phyloP scores from a whole-genome alignment of 805 yeast species.

The Myxozyma kluyveri region DNA sequence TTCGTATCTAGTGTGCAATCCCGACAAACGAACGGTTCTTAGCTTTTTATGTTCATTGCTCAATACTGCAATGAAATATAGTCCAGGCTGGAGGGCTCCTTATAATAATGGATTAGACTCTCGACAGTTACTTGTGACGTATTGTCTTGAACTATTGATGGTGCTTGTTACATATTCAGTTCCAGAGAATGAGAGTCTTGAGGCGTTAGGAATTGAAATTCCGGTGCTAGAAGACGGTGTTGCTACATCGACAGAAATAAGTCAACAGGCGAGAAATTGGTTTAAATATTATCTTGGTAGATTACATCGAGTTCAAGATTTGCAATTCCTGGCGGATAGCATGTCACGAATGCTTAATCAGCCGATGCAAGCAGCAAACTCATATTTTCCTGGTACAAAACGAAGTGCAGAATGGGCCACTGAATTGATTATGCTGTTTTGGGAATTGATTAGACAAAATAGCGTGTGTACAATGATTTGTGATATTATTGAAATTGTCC shows the following conservation, averaged over 20 bases:
- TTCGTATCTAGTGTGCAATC: conserved; percentile 51
- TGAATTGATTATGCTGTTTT: conserved; percentile 61
- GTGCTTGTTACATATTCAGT: conserved; percentile 62
- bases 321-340: conserved; percentile 38
- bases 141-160: conserved; percentile 61
- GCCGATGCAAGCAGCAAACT: conserved; percentile 40
- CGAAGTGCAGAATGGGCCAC: conserved; percentile 45
- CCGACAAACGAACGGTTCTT: conserved; percentile 51
- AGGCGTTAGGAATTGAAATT: conserved; percentile 9
- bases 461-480: conserved; percentile 21
- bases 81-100: conserved; percentile 39
- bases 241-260: background rate
- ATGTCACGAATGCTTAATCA: conserved; percentile 39
- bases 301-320: conserved; percentile 38
- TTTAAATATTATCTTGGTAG: conserved; percentile 38
- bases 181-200: conserved; percentile 41
- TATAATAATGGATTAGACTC: conserved; percentile 36
- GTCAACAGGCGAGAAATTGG: conserved; percentile 30
- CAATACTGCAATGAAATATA: conserved; percentile 50
- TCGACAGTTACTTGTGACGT: conserved; percentile 42
- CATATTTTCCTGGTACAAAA: conserved; percentile 36
- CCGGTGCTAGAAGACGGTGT: conserved; percentile 9
- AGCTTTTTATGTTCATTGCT: conserved; percentile 63
- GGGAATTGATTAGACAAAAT: conserved; percentile 80
- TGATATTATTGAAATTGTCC: background rate